Percentiles rank a stretch among this genome's conserved stretches.
Conservation (phyloP, 768 basidiomycete species). For the Tubosaeta sp. region DNA sequence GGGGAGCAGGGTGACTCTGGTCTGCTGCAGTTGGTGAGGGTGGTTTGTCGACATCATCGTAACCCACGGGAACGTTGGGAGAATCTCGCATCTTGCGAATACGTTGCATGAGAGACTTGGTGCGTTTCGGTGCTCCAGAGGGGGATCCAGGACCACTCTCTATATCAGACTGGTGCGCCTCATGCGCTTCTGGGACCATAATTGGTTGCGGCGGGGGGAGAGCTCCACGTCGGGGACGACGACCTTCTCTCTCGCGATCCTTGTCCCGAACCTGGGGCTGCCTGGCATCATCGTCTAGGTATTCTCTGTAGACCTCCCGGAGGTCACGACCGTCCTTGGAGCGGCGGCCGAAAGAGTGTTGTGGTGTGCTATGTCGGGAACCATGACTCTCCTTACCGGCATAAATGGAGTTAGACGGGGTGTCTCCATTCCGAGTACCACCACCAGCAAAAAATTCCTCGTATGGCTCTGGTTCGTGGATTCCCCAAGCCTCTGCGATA, state of each 20-base stretch:
- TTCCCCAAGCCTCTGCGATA: conserved; percentile 90
- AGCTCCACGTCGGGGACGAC: conserved; percentile 43
- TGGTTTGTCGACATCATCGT: conserved; percentile 38
- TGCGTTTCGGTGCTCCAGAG: conserved; percentile 55
- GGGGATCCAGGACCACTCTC: conserved; percentile 39
- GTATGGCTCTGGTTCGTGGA: conserved; percentile 86
- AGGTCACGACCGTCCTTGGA: conserved; percentile 49
- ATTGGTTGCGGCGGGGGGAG: conserved; percentile 85
- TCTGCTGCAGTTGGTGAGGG: conserved; percentile 43
- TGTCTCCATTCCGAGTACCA: conserved; percentile 50
- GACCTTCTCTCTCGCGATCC: conserved; percentile 34
- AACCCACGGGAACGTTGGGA: conserved; percentile 72
- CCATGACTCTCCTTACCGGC: conserved; percentile 53
- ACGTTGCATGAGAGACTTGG: conserved; percentile 82
- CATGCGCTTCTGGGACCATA: conserved; percentile 59
- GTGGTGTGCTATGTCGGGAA: conserved; percentile 34
- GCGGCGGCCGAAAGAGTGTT: conserved; percentile 33
- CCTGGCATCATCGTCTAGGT: conserved; percentile 37
- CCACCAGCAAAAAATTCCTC: conserved; percentile 88
- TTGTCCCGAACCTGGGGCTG: conserved; percentile 26
- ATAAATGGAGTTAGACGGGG: conserved; percentile 65
- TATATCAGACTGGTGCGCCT: conserved; percentile 38
- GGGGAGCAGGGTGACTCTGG: conserved; percentile 23
- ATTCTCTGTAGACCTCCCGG: conserved; percentile 43
- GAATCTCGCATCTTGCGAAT: conserved; percentile 86